Evolutionary conservation across 371 early-diverging fungal species (phyloP), one percentile per base, ranked within the genome.

Genomic region (Mortierella polycephala): DNA sequence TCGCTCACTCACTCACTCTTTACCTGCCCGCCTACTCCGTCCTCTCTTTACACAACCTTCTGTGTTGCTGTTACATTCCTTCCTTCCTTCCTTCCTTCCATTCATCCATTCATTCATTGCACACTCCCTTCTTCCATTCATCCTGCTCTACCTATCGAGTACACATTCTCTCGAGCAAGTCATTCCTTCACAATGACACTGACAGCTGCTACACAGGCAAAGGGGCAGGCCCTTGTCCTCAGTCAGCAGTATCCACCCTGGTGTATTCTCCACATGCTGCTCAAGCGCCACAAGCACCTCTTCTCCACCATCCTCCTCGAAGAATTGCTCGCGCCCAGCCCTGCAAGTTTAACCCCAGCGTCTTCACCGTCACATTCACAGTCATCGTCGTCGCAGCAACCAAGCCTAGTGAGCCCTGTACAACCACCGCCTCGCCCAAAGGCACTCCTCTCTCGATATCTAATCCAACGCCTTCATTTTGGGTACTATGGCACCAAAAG

Each of bases 381-480:
- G 39, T 23, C 45, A 53, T n/a, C 56, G 46, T 49, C 23, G 12
- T 18, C 21, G 21, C 53, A 54, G 49, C 46, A 49, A 9, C 64
- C 52, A 13, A 46, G 50, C 14, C 42, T 45, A 45, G 44, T 57
- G 73, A 58, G 67, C 73, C 62, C 73, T 18, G 7, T 30, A 20
- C 6, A 16, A 11, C 23, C 53, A 3, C 18, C 21, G 18, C 41
- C 47, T 39, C 62, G 56, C 16, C 50, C 63, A 46, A 67, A 39
- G 46, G 77, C 72, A 12, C 11, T 51, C 12, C 71, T 76, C 13
- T 76, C 77, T 0, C 57, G 77, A 50, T 46, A 71, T 16, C 44
- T 76, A 23, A 46, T 76, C 37, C 77, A 76, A 42, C 67, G 77
- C 9, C 62, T 76, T 5, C 77, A 76, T 37, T 67, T 71, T 64